phyloP scores from a whole-genome alignment of 257 asterid genomes.

The Primulina huaijiensis region DNA sequence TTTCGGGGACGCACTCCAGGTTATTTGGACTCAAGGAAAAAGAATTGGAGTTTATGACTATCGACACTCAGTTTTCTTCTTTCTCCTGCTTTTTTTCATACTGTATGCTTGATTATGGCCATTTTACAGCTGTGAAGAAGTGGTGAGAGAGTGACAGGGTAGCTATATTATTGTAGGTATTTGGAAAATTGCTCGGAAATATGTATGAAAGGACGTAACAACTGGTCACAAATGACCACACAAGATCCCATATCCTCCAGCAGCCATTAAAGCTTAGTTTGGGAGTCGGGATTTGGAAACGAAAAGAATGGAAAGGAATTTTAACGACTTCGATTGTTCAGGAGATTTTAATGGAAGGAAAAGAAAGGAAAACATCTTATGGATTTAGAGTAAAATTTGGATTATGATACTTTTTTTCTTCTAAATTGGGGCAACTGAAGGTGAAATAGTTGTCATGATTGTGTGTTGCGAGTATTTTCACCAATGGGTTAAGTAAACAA shows the following conservation, averaged over 20 bases:
- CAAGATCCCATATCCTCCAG: background rate
- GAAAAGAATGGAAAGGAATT: too few relatives aligned
- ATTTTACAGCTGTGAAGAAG: background rate
- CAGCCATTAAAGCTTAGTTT: too few relatives aligned
- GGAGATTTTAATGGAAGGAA: too few relatives aligned
- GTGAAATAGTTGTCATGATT: too few relatives aligned
- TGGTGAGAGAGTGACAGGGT: background rate
- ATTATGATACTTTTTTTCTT: background rate
- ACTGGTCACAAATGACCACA: background rate
- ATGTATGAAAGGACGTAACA: background rate
- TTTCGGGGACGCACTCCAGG: background rate
- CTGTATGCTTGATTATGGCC: conserved; percentile 3
- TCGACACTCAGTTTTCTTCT: background rate
- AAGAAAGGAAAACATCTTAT: too few relatives aligned
- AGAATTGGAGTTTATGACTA: too few relatives aligned
- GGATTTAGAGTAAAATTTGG: background rate
- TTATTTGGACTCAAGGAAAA: too few relatives aligned
- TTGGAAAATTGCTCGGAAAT: too few relatives aligned
- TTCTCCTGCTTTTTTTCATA: conserved; percentile 1
- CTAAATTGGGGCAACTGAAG: background rate
- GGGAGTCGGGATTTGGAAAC: too few relatives aligned
- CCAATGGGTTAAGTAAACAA: background rate
- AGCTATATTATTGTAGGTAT: background rate
- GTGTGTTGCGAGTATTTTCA: background rate
- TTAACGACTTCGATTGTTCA: too few relatives aligned